Percentiles rank a stretch among this genome's conserved stretches.
Evolutionary conservation across 129 eudicot genomes (phyloP).

Genomic region (Arctium lappa): DNA sequence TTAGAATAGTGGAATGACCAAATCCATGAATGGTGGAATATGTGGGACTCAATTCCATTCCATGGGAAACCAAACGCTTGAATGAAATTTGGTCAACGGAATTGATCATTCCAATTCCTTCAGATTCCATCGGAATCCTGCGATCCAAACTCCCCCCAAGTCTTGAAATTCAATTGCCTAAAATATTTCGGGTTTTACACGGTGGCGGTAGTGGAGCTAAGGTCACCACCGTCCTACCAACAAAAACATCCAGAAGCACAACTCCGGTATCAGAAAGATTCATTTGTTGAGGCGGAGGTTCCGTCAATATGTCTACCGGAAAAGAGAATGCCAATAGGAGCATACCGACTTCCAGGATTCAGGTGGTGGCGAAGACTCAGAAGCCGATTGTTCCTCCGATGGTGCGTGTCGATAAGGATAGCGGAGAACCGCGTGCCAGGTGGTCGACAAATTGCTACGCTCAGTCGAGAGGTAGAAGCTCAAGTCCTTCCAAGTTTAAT

Average conservation of each 20-base stretch:
- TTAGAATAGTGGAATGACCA: no score
- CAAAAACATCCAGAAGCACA: constrained; percentile 40
- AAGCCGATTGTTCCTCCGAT: constrained; percentile 61
- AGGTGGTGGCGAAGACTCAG: constrained; percentile 33
- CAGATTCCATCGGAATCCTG: no score
- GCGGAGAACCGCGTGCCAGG: constrained; percentile 40
- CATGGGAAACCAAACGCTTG: no score
- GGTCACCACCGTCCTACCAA: constrained; percentile 30
- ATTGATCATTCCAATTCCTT: no score
- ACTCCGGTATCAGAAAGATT: constrained; percentile 52
- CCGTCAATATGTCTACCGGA: constrained; percentile 42
- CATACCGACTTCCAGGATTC: constrained; percentile 48
- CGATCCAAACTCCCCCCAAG: no score
- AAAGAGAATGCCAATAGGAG: constrained; percentile 52
- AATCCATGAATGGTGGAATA: no score
- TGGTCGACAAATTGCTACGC: constrained; percentile 47
- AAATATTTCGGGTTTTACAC: no score
- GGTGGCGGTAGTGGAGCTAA: constrained; percentile 26
- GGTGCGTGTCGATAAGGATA: constrained; percentile 20
- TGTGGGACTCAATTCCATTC: no score
- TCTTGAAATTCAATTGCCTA: no score
- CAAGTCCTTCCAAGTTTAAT: constrained; percentile 74
- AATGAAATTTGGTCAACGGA: no score
- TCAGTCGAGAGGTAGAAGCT: constrained; percentile 80
- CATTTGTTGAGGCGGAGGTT: constrained; percentile 1